Conservation (phyloP, 1,139 yeast species). For the Geotrichum phurueaensis region DNA sequence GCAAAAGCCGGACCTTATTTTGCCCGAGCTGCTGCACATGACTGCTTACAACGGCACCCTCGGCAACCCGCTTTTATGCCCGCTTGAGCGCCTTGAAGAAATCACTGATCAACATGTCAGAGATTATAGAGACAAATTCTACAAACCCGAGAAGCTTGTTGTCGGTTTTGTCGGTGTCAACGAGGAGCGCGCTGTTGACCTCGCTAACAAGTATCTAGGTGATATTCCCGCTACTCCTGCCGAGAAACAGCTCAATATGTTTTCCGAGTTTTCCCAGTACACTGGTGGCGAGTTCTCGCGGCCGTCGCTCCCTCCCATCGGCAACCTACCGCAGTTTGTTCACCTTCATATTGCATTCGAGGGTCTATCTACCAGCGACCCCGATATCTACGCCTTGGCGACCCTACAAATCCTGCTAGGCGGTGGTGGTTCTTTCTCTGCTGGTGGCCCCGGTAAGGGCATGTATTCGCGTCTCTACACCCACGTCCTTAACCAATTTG, state of each 20-base stretch:
- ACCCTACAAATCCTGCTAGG: slow-evolving; percentile 89
- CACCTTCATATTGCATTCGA: slow-evolving; percentile 87
- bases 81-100: slow-evolving; percentile 56
- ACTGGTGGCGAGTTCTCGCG: slow-evolving; percentile 71
- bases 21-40: slow-evolving; percentile 83
- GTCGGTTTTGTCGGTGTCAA: slow-evolving; percentile 85
- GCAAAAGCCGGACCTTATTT: slow-evolving; percentile 75
- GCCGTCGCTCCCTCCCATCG: slow-evolving; percentile 67
- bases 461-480: slow-evolving; percentile 95
- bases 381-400: slow-evolving; percentile 87
- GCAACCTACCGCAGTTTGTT: slow-evolving; percentile 72
- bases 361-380: slow-evolving; percentile 76
- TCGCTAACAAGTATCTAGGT: slow-evolving; percentile 61
- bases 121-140: slow-evolving; percentile 61
- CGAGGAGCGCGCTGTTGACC: slow-evolving; percentile 60
- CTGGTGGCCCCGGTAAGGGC: slow-evolving; percentile 99
- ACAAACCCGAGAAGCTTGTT: slow-evolving; percentile 75
- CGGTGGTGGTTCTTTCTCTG: slow-evolving; percentile 95
- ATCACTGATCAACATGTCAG: slow-evolving; percentile 51
- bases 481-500: slow-evolving; percentile 83
- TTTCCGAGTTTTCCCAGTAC: slow-evolving; percentile 49
- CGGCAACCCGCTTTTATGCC: slow-evolving; percentile 83
- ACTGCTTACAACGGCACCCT: slow-evolving; percentile 75
- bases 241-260: slow-evolving; percentile 15
- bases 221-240: slow-evolving; percentile 44